Percentiles rank a stretch among this genome's conserved stretches.
Evolutionary conservation across 768 basidiomycete genomes (phyloP).

Genomic region (Suillus paluster): DNA sequence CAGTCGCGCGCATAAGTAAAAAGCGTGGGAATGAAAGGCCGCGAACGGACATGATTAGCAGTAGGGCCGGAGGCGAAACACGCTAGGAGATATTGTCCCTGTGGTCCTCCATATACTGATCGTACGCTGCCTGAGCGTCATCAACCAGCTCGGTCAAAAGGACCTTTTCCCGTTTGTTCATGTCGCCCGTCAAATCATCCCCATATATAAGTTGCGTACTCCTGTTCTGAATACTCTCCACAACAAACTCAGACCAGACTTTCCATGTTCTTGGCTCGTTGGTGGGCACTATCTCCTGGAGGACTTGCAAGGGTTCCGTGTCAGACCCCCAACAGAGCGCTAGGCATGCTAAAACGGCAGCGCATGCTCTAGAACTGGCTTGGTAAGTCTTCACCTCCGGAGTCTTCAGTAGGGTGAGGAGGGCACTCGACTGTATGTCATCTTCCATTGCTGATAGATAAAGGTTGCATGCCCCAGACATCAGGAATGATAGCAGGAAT

Average conservation of each 20-base stretch:
- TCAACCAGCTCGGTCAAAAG: too few relatives aligned
- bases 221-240: not conserved
- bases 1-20: too few relatives aligned
- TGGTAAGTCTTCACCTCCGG: slow-evolving; percentile 6
- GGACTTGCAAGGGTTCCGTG: not conserved
- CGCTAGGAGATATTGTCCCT: too few relatives aligned
- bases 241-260: not conserved
- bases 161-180: too few relatives aligned
- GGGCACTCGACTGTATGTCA: slow-evolving; percentile 3
- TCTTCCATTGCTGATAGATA: slow-evolving; percentile 21
- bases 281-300: slow-evolving; percentile 1
- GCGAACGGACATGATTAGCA: too few relatives aligned
- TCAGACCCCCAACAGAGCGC: slow-evolving; percentile 3
- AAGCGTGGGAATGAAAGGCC: too few relatives aligned
- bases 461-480: slow-evolving; percentile 39
- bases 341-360: slow-evolving; percentile 3
- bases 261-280: not conserved
- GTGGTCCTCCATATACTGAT: too few relatives aligned
- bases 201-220: not conserved
- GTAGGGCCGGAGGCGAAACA: too few relatives aligned
- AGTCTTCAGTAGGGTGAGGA: slow-evolving; percentile 1
- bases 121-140: too few relatives aligned
- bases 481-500: slow-evolving; percentile 35
- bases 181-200: too few relatives aligned
- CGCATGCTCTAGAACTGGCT: not conserved